These are phyloP conservation scores for Diplodia scrobiculata DNA, from an alignment of 2,329 filamentous ascomycete species.

Conservation along the genomic window DNA sequence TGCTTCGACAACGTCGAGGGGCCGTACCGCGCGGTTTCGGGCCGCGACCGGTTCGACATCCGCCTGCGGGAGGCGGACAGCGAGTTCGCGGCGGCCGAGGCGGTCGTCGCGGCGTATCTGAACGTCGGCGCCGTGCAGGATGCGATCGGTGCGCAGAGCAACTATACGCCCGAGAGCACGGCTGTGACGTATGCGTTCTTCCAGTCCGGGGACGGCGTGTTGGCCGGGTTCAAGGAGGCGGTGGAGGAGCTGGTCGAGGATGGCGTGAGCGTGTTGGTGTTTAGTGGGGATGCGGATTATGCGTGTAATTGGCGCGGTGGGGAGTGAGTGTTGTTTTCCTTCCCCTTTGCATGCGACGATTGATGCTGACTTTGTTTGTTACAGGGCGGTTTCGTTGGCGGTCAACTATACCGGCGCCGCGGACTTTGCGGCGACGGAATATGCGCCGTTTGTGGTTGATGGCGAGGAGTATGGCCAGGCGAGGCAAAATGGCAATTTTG, in stretches of 20 bases:
- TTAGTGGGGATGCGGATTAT: slow-evolving; percentile 45
- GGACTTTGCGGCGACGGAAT: slow-evolving; percentile 67
- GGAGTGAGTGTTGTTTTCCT: slow-evolving; percentile 33
- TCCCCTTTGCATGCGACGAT: too few relatives aligned
- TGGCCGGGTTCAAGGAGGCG: slow-evolving; percentile 58
- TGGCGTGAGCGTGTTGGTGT: slow-evolving; percentile 44
- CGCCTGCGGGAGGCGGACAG: slow-evolving; percentile 54
- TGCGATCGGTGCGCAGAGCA: slow-evolving; percentile 65
- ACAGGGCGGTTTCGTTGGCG: slow-evolving; percentile 50
- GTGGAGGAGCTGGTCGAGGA: slow-evolving; percentile 47
- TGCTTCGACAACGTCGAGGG: slow-evolving; percentile 42
- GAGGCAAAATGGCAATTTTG: slow-evolving; percentile 71
- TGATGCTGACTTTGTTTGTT: not conserved
- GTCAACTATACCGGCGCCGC: slow-evolving; percentile 30
- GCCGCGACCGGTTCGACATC: slow-evolving; percentile 58
- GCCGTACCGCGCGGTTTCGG: slow-evolving; percentile 37
- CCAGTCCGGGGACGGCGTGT: slow-evolving; percentile 58
- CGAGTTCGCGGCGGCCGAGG: slow-evolving; percentile 56
- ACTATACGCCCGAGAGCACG: slow-evolving; percentile 58
- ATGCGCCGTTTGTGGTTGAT: slow-evolving; percentile 70
- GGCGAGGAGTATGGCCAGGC: slow-evolving; percentile 65
- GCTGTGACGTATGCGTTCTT: slow-evolving; percentile 56
- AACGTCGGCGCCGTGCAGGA: slow-evolving; percentile 61
- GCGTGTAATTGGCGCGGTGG: slow-evolving; percentile 44
- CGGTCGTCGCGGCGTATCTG: slow-evolving; percentile 52